A percentile compares a stretch with the other conserved stretches of the same genome.
Evolutionary conservation across 768 basidiomycete genomes (phyloP).

Genomic region (Tulasnella sp.): DNA sequence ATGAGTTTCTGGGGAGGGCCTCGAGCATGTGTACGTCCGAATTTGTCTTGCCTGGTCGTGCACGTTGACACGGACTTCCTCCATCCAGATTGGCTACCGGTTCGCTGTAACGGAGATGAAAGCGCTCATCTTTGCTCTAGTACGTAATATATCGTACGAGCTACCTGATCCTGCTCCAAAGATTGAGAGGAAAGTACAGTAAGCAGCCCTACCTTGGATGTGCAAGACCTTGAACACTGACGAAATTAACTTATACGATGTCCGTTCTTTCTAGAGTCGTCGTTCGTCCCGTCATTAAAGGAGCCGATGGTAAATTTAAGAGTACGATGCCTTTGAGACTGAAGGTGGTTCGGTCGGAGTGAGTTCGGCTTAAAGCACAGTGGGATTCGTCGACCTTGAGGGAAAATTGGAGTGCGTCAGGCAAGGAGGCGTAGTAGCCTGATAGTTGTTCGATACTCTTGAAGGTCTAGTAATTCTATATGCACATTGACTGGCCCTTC

Average conservation of each 20-base stretch:
- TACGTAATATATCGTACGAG: constrained; percentile 58
- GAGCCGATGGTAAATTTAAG: background rate
- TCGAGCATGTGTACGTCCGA: constrained; percentile 25
- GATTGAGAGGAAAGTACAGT: constrained; percentile 40
- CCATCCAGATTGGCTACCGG: constrained; percentile 25
- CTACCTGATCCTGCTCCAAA: constrained; percentile 55
- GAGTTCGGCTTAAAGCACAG: background rate
- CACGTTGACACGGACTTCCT: constrained; percentile 50
- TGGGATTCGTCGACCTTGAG: too few species aligned
- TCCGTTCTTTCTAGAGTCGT: background rate
- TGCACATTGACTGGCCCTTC: too few species aligned
- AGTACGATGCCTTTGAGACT: constrained; percentile 2
- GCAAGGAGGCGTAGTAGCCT: too few species aligned
- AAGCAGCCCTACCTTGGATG: background rate
- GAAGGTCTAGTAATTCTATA: too few species aligned
- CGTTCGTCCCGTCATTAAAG: background rate
- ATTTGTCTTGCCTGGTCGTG: constrained; percentile 15
- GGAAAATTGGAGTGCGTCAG: too few species aligned
- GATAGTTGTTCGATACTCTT: too few species aligned
- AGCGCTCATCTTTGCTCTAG: constrained; percentile 53
- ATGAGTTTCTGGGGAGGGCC: constrained; percentile 35
- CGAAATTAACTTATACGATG: background rate
- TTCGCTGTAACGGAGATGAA: constrained; percentile 43
- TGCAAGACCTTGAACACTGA: background rate
- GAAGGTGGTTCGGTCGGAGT: constrained; percentile 3